Evolutionary conservation across 257 asterid genomes (phyloP).

Genomic region (Eucommia ulmoides): DNA sequence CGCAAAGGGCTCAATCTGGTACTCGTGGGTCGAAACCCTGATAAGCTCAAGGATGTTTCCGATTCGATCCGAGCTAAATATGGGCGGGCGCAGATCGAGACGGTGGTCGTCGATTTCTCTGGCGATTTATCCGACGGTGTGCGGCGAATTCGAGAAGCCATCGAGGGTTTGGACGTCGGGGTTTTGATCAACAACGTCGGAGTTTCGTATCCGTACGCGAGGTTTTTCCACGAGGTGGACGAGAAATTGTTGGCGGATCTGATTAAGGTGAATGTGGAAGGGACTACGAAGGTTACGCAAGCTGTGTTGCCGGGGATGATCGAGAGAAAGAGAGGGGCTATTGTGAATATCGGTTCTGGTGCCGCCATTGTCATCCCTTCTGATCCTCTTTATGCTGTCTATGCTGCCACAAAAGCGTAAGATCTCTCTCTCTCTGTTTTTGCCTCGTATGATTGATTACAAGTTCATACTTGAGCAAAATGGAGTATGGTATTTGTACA

Average conservation of each 20-base stretch:
- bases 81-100: slow-evolving; percentile 59
- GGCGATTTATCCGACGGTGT: slow-evolving; percentile 78
- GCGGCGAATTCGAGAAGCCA: slow-evolving; percentile 44
- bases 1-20: slow-evolving; percentile 58
- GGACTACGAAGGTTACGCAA: slow-evolving; percentile 76
- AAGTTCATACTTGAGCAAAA: no score
- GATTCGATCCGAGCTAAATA: slow-evolving; percentile 38
- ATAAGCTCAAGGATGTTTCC: slow-evolving; percentile 56
- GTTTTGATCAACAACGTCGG: slow-evolving; percentile 85
- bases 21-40: slow-evolving; percentile 77
- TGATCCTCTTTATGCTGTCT: slow-evolving; percentile 91
- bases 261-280: slow-evolving; percentile 79
- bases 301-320: slow-evolving; percentile 86
- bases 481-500: not conserved
- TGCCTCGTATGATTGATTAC: not conserved
- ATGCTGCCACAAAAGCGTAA: slow-evolving; percentile 98
- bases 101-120: slow-evolving; percentile 76
- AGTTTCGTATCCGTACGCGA: slow-evolving; percentile 80
- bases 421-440: slow-evolving; percentile 9
- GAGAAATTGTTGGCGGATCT: slow-evolving; percentile 64
- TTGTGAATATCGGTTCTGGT: slow-evolving; percentile 93
- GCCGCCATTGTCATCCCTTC: slow-evolving; percentile 81
- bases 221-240: slow-evolving; percentile 86
- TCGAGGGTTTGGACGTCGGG: slow-evolving; percentile 76
- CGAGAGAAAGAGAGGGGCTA: slow-evolving; percentile 78